Conservation (phyloP, 2,329 filamentous ascomycete genomes). For the Colletotrichum noveboracense region DNA sequence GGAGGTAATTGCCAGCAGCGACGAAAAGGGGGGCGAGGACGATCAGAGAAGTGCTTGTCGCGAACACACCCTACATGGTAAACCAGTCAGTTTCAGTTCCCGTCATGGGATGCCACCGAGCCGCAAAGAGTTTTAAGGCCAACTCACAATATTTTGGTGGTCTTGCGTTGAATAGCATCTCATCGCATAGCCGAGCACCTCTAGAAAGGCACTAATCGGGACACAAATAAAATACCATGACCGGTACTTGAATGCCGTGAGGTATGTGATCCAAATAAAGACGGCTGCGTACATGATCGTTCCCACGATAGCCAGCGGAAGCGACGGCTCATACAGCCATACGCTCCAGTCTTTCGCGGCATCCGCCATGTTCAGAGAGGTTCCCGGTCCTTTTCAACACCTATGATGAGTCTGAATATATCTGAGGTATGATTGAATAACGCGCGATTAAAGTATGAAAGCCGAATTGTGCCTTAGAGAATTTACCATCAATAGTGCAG, state of each 20-base stretch:
- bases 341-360: constrained; percentile 24
- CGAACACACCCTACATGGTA: constrained; percentile 36
- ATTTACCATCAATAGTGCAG: not conserved
- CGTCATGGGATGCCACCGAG: not conserved
- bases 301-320: constrained; percentile 45
- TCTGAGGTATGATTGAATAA: not conserved
- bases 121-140: not conserved
- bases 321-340: constrained; percentile 50
- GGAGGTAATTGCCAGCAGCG: constrained; percentile 55
- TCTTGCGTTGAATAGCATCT: constrained; percentile 41
- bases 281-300: constrained; percentile 44
- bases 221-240: constrained; percentile 48
- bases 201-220: constrained; percentile 44
- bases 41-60: constrained; percentile 44
- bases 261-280: constrained; percentile 40
- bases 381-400: too few relatives aligned
- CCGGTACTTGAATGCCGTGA: constrained; percentile 45
- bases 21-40: constrained; percentile 54
- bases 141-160: constrained; percentile 34
- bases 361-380: not conserved
- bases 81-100: not conserved
- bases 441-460: not conserved
- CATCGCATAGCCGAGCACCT: constrained; percentile 46
- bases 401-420: not conserved
- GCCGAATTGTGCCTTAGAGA: not conserved